Evolutionary conservation across 2,329 filamentous ascomycete genomes (phyloP).

Genomic region (Pseudohalonectria lignicola): DNA sequence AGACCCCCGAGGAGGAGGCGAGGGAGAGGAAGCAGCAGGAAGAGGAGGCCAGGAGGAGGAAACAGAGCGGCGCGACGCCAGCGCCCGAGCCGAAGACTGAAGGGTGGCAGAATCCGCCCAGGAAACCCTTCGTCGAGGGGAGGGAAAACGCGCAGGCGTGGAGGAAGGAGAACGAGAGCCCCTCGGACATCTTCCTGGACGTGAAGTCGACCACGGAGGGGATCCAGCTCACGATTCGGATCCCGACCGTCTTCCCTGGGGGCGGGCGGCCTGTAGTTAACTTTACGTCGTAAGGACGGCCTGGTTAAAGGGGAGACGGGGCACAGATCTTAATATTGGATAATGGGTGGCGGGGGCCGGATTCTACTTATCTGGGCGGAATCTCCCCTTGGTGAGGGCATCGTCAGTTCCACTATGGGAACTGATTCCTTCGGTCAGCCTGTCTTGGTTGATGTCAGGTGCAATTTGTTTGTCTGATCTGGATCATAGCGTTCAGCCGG

Average conservation of each 20-base stretch:
- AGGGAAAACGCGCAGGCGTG: constrained; percentile 18
- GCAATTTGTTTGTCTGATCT: no score
- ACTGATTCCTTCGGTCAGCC: no score
- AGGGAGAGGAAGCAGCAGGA: constrained; percentile 4
- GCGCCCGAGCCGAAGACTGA: constrained; percentile 31
- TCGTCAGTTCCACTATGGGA: no score
- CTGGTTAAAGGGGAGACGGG: no score
- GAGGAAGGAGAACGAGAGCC: constrained; percentile 28
- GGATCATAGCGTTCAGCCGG: no score
- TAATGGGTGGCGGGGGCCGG: background rate
- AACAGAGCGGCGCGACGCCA: background rate
- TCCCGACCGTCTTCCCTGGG: constrained; percentile 41
- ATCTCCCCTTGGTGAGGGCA: no score
- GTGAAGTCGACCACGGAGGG: constrained; percentile 47
- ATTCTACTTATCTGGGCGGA: no score
- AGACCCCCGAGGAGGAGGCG: constrained; percentile 7
- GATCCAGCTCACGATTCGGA: constrained; percentile 45
- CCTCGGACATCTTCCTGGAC: constrained; percentile 44
- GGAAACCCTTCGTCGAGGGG: constrained; percentile 18
- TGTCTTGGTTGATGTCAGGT: no score
- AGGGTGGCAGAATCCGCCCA: background rate
- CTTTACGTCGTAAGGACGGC: constrained; percentile 14
- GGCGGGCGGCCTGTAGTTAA: constrained; percentile 17
- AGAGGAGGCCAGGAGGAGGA: constrained; percentile 9
- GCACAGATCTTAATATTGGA: background rate